These are phyloP conservation scores for Nakataea oryzae DNA, from an alignment of 2,329 filamentous ascomycete genomes.

Conservation along the genomic window DNA sequence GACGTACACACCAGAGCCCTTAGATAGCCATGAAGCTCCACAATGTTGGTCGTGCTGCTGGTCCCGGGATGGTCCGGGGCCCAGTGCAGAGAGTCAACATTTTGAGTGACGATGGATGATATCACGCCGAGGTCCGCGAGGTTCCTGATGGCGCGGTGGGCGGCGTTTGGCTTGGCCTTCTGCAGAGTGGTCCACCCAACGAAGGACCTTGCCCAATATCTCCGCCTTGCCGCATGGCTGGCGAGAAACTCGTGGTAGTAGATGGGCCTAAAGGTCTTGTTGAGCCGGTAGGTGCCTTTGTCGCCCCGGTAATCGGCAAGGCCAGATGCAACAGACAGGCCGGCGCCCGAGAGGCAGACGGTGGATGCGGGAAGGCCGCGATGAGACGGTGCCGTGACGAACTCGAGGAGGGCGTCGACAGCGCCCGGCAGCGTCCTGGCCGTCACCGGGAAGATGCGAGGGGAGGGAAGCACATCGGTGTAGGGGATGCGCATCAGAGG, in stretches of 20 bases:
- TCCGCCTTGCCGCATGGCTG: constrained; percentile 74
- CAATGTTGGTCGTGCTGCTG: neutral
- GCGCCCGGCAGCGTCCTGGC: constrained; percentile 64
- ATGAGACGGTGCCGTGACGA: constrained; percentile 56
- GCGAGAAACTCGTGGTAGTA: constrained; percentile 84
- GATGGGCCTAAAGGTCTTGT: constrained; percentile 82
- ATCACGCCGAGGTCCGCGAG: constrained; percentile 65
- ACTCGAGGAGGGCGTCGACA: constrained; percentile 64
- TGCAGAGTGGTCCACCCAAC: constrained; percentile 80
- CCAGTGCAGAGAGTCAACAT: constrained; percentile 90
- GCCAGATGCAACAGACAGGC: constrained; percentile 86
- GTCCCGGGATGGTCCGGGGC: constrained; percentile 50
- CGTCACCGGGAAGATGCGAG: constrained; percentile 61
- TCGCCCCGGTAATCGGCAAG: constrained; percentile 85
- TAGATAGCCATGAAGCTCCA: constrained; percentile 89
- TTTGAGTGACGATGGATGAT: constrained; percentile 78
- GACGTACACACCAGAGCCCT: constrained; percentile 70
- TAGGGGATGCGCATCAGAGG: constrained; percentile 83
- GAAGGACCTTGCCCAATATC: constrained; percentile 95
- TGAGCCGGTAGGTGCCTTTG: constrained; percentile 86
- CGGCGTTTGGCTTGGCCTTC: constrained; percentile 67
- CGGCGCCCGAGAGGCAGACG: constrained; percentile 63
- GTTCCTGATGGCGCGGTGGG: constrained; percentile 66
- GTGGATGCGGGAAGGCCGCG: constrained; percentile 34
- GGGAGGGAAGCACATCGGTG: constrained; percentile 68